A percentile compares a stretch with the other conserved stretches of the same genome.
These are phyloP conservation scores for Lodderomyces jiufengensis DNA, from an alignment of 1,139 yeast genomes.

Conservation along the genomic window DNA sequence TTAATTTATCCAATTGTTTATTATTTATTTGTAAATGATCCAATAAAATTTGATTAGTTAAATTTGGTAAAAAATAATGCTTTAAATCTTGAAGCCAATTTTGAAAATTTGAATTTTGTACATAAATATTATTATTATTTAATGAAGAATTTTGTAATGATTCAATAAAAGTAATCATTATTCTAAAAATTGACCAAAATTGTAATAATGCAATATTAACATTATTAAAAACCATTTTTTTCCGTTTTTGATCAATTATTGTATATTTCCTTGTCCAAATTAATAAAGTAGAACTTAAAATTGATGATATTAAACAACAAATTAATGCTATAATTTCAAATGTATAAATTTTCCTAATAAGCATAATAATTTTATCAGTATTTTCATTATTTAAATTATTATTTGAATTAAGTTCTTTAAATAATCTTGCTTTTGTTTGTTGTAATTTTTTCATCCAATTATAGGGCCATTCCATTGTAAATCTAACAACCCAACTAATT, in stretches of 20 bases:
- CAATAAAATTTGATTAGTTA: slow-evolving; percentile 12
- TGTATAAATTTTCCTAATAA: slow-evolving; percentile 16
- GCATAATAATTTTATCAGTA: slow-evolving; percentile 9
- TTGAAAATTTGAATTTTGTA: slow-evolving; percentile 7
- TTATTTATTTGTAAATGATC: slow-evolving; percentile 13
- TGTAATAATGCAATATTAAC: slow-evolving; percentile 29
- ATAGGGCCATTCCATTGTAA: slow-evolving; percentile 37
- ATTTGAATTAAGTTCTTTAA: slow-evolving; percentile 15
- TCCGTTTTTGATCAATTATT: slow-evolving; percentile 26
- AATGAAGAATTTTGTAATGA: slow-evolving; percentile 13
- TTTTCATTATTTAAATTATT: slow-evolving; percentile 4
- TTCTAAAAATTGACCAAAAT: slow-evolving; percentile 27
- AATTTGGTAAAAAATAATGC: slow-evolving; percentile 13
- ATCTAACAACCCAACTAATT: slow-evolving; percentile 26
- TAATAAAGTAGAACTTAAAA: slow-evolving; percentile 25
- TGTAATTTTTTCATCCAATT: slow-evolving; percentile 27
- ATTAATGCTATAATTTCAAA: slow-evolving; percentile 23
- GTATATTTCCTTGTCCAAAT: slow-evolving; percentile 24
- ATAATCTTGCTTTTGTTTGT: slow-evolving; percentile 17
- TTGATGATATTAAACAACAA: slow-evolving; percentile 23
- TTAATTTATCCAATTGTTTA: slow-evolving; percentile 13
- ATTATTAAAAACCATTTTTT: slow-evolving; percentile 29
- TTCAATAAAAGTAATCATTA: slow-evolving; percentile 14
- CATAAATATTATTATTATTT: slow-evolving; percentile 7
- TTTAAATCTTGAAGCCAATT: slow-evolving; percentile 14